Percentiles rank a stretch among this genome's conserved stretches.
Evolutionary conservation across 768 basidiomycete species (phyloP).

Genomic region (Leccinum imitatum): DNA sequence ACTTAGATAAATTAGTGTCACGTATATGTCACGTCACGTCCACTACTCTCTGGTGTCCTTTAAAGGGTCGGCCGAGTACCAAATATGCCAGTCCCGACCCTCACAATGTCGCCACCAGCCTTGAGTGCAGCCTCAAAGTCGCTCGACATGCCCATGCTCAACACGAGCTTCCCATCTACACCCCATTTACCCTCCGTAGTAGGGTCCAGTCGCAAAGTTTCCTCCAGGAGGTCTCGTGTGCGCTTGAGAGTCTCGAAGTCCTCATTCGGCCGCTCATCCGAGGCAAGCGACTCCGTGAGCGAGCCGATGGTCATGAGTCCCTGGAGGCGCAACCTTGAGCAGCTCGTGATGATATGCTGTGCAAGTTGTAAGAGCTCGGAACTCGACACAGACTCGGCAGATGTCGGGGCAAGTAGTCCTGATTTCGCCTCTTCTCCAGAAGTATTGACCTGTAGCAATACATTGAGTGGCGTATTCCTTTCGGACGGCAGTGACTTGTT

Average conservation of each 20-base stretch:
- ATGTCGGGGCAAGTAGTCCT: slow-evolving; percentile 64
- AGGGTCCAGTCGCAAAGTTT: slow-evolving; percentile 37
- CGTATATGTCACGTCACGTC: slow-evolving; percentile 26
- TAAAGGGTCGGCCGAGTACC: slow-evolving; percentile 55
- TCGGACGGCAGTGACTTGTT: slow-evolving; percentile 65
- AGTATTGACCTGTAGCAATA: slow-evolving; percentile 93
- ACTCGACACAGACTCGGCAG: slow-evolving; percentile 28
- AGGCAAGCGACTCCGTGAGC: slow-evolving; percentile 61
- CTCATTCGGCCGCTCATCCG: slow-evolving; percentile 45
- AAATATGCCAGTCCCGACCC: slow-evolving; percentile 92
- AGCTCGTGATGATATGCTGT: slow-evolving; percentile 62
- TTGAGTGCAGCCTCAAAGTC: slow-evolving; percentile 87
- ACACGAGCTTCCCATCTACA: slow-evolving; percentile 47
- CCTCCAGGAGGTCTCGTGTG: slow-evolving; percentile 60
- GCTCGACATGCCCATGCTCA: slow-evolving; percentile 97
- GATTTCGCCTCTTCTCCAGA: slow-evolving; percentile 92
- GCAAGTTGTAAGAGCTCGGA: slow-evolving; percentile 69
- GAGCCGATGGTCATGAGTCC: slow-evolving; percentile 98
- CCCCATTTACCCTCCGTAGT: slow-evolving; percentile 42
- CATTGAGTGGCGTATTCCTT: slow-evolving; percentile 63
- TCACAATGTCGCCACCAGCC: slow-evolving; percentile 82
- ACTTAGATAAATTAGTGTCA: slow-evolving; percentile 27
- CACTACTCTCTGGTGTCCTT: slow-evolving; percentile 22
- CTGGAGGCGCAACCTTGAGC: slow-evolving; percentile 72
- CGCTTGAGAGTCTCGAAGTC: slow-evolving; percentile 75